Evolutionary conservation across 169 alveolate genomes (phyloP).

Genomic region (Plasmodium sp.): DNA sequence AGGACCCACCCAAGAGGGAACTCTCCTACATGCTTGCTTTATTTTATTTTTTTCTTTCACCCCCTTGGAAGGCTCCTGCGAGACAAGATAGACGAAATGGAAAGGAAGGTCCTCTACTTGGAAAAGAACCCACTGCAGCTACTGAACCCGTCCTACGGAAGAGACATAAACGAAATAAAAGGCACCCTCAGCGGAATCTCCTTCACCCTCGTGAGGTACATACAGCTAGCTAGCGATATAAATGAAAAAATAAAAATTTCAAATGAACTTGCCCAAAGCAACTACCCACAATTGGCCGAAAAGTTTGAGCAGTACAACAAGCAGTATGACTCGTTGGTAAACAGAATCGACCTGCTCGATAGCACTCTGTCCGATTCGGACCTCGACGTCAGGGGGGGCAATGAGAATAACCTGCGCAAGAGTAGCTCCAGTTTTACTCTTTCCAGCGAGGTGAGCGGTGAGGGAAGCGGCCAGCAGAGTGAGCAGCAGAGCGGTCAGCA

Average conservation of each 20-base stretch:
- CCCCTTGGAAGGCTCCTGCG: background rate
- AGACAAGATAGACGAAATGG: constrained; percentile 14
- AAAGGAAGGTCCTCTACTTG: background rate
- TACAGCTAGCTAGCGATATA: constrained; percentile 47
- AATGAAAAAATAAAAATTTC: constrained; percentile 74
- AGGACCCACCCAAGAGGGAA: background rate
- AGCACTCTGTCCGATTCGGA: background rate
- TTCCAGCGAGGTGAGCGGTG: background rate
- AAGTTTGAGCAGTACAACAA: constrained; percentile 7
- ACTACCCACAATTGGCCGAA: constrained; percentile 3
- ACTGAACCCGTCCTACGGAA: constrained; percentile 12
- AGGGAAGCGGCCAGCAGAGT: background rate
- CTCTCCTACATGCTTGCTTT: background rate
- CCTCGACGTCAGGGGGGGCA: background rate
- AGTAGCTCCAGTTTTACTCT: background rate
- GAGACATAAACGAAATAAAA: constrained; percentile 44
- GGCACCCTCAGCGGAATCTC: constrained; percentile 4
- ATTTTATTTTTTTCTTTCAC: background rate
- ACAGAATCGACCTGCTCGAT: constrained; percentile 17
- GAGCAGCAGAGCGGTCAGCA: background rate
- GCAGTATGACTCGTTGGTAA: background rate
- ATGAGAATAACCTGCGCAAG: background rate
- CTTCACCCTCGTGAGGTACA: constrained; percentile 28
- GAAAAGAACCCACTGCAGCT: constrained; percentile 1
- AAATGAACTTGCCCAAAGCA: constrained; percentile 6